Base-by-base conservation (phyloP, 2,329 filamentous ascomycete species). In the Penicillium concentricum region DNA sequence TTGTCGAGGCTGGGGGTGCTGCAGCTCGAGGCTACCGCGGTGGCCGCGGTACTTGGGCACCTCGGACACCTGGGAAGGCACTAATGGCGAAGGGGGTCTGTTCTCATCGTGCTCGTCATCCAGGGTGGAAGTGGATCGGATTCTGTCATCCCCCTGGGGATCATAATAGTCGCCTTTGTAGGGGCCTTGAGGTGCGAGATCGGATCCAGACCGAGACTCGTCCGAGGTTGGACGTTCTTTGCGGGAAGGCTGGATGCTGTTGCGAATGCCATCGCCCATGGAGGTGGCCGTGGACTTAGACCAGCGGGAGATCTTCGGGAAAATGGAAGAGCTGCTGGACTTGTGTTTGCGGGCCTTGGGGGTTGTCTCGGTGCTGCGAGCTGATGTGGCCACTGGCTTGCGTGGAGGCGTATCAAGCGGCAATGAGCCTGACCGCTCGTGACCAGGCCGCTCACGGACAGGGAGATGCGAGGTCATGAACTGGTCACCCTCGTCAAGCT, bases 251-350 rank as follows among this genome's bases (percentile, higher is more conserved):
- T 79, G 77, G 44, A 74, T 73, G 66, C 86, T 90, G 67, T 84
- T 85, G 39, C 88, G 85, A 72, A 92, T 89, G 39, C 88, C 89
- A 65, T 89, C 88, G 43, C 90, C 87, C 42, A 92, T 86, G 59
- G 91, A 96, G 0, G 92, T 96, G 4, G 92, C 85, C 0, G 94
- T 99, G 2, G 93, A 97, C 77, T 95, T 94, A 0, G 93, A 97
- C 94, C 94, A 99, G 42, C 94, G 86, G 6, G 94, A 97, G 61
- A 96, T 92, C 78, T 96, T 97, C 24, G 92, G 92, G 60, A 96
- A 89, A 80, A 87, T 81, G 0, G 90, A 91, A 0, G 91, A 94
- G 56, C 87, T 86, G 69, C 84, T 89, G 1, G 91, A 93, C 73
- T 96, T 96, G 78, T 95, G 90, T 78, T 96, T 97, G 73, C 89